phyloP scores from a whole-genome alignment of 768 basidiomycete species.

The Leucocoprinus leucothites region DNA sequence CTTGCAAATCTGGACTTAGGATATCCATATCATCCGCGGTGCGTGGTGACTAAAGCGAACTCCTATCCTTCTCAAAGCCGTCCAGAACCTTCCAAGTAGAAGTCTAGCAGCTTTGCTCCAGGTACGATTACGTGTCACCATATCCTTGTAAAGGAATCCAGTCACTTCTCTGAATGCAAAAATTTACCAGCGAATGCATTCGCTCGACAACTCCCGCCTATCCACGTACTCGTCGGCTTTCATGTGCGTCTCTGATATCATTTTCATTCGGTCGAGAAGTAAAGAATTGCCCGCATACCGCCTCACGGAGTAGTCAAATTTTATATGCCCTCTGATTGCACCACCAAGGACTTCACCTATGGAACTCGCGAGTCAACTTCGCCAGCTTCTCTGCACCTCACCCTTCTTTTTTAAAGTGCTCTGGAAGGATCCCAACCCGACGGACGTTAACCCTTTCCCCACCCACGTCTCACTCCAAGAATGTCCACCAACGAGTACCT shows the following conservation, averaged over 20 bases:
- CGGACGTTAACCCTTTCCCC: constrained; percentile 16
- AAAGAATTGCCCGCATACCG: constrained; percentile 7
- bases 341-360: constrained; percentile 4
- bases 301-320: constrained; percentile 9
- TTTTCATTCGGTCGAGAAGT: constrained; percentile 11
- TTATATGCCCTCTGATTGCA: constrained; percentile 4
- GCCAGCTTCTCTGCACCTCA: constrained; percentile 14
- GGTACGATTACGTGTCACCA: constrained; percentile 7
- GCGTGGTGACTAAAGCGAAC: not conserved
- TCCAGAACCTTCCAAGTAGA: not conserved
- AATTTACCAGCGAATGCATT: constrained; percentile 1
- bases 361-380: constrained; percentile 12
- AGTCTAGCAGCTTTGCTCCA: not conserved
- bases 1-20: constrained; percentile 5
- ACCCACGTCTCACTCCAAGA: constrained; percentile 9
- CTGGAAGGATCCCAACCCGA: constrained; percentile 13
- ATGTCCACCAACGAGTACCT: constrained; percentile 18
- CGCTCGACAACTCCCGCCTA: not conserved
- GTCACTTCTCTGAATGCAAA: not conserved
- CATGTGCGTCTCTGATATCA: not conserved
- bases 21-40: constrained; percentile 1
- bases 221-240: not conserved
- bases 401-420: constrained; percentile 26
- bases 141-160: not conserved
- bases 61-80: not conserved